These are phyloP conservation scores for Sporisorium iseilematis-ciliati DNA, from an alignment of 1,284 basidiomycete species.

Conservation along the genomic window DNA sequence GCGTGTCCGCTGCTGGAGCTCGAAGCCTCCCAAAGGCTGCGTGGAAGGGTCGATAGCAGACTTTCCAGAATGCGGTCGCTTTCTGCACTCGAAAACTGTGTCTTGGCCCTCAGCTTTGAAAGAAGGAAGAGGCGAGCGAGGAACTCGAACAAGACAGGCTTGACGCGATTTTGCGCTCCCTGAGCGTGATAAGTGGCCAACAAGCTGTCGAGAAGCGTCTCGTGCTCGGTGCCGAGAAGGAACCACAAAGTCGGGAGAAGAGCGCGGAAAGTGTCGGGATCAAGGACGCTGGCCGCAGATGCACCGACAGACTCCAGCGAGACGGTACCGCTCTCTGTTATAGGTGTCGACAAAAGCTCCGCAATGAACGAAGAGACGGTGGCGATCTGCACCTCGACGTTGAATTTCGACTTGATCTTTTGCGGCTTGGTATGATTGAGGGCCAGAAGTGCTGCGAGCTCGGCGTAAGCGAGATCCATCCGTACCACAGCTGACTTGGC, in stretches of 20 bases:
- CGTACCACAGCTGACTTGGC: slow-evolving; percentile 33
- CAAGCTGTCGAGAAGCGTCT: slow-evolving; percentile 37
- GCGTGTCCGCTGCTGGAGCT: slow-evolving; percentile 8
- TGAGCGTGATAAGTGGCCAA: slow-evolving; percentile 32
- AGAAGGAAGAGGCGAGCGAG: slow-evolving; percentile 45
- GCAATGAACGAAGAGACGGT: slow-evolving; percentile 42
- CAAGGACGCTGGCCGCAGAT: slow-evolving; percentile 27
- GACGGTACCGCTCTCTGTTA: slow-evolving; percentile 32
- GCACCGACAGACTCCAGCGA: slow-evolving; percentile 28
- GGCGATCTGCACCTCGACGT: slow-evolving; percentile 42
- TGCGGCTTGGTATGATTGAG: slow-evolving; percentile 17
- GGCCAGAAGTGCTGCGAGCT: slow-evolving; percentile 46
- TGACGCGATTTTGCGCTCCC: slow-evolving; percentile 32
- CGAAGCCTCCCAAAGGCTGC: slow-evolving; percentile 38
- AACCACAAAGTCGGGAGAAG: slow-evolving; percentile 59
- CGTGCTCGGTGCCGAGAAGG: slow-evolving; percentile 40
- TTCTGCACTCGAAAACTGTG: slow-evolving; percentile 14
- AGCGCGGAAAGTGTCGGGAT: slow-evolving; percentile 41
- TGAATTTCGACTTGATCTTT: slow-evolving; percentile 39
- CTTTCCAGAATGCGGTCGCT: slow-evolving; percentile 20
- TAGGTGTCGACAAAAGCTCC: slow-evolving; percentile 24
- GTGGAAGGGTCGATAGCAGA: slow-evolving; percentile 32
- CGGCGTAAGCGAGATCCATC: slow-evolving; percentile 54
- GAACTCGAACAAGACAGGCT: slow-evolving; percentile 54
- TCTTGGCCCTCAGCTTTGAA: slow-evolving; percentile 16